Percentiles rank a stretch among this genome's conserved stretches.
phyloP scores from a whole-genome alignment of 2,329 filamentous ascomycete genomes.

The Neofusicoccum cordaticola region DNA sequence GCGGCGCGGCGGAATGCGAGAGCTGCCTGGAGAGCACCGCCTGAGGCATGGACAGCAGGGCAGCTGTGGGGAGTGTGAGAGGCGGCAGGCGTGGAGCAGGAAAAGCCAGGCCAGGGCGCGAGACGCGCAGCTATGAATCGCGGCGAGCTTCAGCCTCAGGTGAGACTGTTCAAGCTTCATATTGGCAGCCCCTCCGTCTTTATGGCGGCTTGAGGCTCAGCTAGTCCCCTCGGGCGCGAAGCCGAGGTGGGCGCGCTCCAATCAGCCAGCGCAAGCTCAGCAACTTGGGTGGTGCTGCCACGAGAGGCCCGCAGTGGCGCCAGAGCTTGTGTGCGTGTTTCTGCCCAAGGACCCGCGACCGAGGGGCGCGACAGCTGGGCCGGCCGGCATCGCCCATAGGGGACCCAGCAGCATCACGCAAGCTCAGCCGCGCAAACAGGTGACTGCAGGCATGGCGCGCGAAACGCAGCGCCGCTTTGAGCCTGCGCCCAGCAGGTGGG shows the following conservation, averaged over 20 bases:
- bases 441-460: neutral
- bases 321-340: neutral
- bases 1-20: slow-evolving; percentile 4
- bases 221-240: neutral
- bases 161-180: slow-evolving; percentile 6
- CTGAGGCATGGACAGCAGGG: slow-evolving; percentile 14
- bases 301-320: neutral
- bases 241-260: slow-evolving; percentile 17
- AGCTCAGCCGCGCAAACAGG: neutral
- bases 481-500: neutral
- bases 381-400: neutral
- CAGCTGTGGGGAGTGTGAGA: neutral
- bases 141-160: slow-evolving; percentile 7
- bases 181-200: neutral
- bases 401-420: neutral
- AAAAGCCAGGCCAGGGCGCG: neutral
- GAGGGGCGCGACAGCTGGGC: neutral
- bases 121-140: slow-evolving; percentile 5
- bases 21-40: neutral
- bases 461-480: neutral
- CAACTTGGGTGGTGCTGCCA: neutral
- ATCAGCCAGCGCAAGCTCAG: slow-evolving; percentile 4
- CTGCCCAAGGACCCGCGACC: neutral
- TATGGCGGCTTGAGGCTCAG: slow-evolving; percentile 9
- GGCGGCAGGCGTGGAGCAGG: neutral